Evolutionary conservation across 768 basidiomycete genomes (phyloP).

Genomic region (Russula brevipes): DNA sequence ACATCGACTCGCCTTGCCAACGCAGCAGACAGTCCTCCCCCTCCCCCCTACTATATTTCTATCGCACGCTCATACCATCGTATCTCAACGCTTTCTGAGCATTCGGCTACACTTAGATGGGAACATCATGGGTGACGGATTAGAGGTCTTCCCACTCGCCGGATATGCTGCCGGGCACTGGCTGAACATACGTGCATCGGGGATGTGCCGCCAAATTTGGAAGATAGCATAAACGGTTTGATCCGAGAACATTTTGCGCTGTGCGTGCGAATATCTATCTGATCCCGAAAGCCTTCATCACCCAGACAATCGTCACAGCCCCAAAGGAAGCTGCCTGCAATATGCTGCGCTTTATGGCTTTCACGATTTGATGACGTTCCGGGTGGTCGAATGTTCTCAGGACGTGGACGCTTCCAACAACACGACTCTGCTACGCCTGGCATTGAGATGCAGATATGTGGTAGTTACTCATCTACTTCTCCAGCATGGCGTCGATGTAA

Average conservation of each 20-base stretch:
- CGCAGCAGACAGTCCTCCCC: neutral
- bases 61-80: neutral
- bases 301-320: neutral
- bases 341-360: neutral
- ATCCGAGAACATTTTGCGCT: neutral
- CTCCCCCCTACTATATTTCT: neutral
- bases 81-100: neutral
- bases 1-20: neutral
- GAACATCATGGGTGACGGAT: no score
- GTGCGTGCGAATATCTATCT: neutral
- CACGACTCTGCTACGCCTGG: no score
- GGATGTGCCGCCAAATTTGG: neutral
- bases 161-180: neutral
- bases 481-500: no score
- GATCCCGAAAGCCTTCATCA: neutral
- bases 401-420: no score
- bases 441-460: no score
- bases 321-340: neutral
- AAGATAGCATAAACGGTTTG: neutral
- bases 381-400: no score
- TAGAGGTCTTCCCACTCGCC: neutral
- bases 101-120: neutral
- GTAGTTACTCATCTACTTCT: no score
- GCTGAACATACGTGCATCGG: neutral
- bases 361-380: neutral